Evolutionary conservation across 805 yeast species (phyloP), one percentile per base, ranked within the genome.

Genomic region (Sungouiella thailandica): DNA sequence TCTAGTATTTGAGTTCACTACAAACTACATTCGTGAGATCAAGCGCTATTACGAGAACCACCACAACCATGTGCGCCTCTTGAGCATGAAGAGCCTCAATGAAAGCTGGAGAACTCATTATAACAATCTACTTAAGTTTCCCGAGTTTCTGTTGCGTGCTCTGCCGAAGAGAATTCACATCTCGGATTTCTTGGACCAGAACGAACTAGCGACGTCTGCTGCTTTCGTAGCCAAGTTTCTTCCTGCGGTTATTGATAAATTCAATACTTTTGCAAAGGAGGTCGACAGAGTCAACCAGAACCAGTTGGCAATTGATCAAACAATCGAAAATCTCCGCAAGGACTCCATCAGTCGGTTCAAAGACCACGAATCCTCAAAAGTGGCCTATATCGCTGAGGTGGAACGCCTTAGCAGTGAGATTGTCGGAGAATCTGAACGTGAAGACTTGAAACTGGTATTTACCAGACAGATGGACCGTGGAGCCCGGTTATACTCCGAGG

Each of bases 1-100:
- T 32, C 65, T 71, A 11, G 68, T 75, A 4, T 61, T 66, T 35
- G 74, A 71, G 41, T 76, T 75, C 48, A 62, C 70, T 29, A 64
- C 71, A 17, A 58, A 65, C 26, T 75, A 72, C 49, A 62, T 72
- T 19, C 53, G 51, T 29, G 78, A 74, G n/a, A 67, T 70, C 2
- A 74, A 71, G 35, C 70, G 68, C 38, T 57, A 55, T 16, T 72
- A 70, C 47, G 62, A 37, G 52, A 65, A 28, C 55, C 65, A 55
- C 43, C 64, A 45, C 35, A 58, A 55, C 34, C 53, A 60, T 35
- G 48, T 65, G 19, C 57, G 55, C 32, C 49, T 68, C 17, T 50
- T 76, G 22, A 60, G 60, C 30, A 49, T 54, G 23, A 68, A 71
- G 39, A 65, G 76, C 1, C 53, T 70, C 14, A 57, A 60, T 13